Base-by-base conservation (phyloP, 495 filamentous ascomycete genomes). In the Trichoderma parareesei region DNA sequence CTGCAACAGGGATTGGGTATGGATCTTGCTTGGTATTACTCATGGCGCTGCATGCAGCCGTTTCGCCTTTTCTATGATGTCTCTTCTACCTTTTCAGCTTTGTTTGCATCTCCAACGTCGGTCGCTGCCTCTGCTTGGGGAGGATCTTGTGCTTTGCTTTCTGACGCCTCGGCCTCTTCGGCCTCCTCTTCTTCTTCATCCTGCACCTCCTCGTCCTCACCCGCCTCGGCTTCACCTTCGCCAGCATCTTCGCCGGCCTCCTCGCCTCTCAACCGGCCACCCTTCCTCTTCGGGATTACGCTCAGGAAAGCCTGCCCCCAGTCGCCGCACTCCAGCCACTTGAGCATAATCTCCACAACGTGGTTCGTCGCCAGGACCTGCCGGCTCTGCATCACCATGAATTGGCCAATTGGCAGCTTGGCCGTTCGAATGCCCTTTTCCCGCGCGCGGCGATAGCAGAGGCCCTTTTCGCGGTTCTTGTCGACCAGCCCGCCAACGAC, bases 401-500 rank as follows among this genome's bases (percentile, higher is more conserved):
- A 98, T 18, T 98, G 85, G 2, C 91, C 90, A 70, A 99, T 97
- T 0, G 94, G 94, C 33, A 99, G 72, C 73, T 90, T 93, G 0
- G 93, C 94, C 0, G 93, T 97, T 48, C 87, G 86, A 65, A 98
- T 84, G 0, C 90, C 90, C 70, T 80, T 79, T 46, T 88, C 84
- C 62, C 81, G 78, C 0, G 95, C 94, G 48, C 86, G 81, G 69
- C 89, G 88, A 79, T 96, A 93, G 78, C 94, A 98, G 13, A 96
- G 77, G 1, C 90, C 93, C 75, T 99, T 99, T 73, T 99, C 85
- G 33, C 94, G 81, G 70, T 99, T 99, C 76, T 89, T 90, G 72
- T 99, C 94, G 35, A 99, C 95, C 37, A 99, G 77, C 0, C 93
- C 94, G 20, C 94, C 94, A 64, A 99, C 89, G 43, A 99, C 89